Evolutionary conservation across 495 filamentous ascomycete species (phyloP), one percentile per base, ranked within the genome.

Genomic region (Aspergillus avenaceus): DNA sequence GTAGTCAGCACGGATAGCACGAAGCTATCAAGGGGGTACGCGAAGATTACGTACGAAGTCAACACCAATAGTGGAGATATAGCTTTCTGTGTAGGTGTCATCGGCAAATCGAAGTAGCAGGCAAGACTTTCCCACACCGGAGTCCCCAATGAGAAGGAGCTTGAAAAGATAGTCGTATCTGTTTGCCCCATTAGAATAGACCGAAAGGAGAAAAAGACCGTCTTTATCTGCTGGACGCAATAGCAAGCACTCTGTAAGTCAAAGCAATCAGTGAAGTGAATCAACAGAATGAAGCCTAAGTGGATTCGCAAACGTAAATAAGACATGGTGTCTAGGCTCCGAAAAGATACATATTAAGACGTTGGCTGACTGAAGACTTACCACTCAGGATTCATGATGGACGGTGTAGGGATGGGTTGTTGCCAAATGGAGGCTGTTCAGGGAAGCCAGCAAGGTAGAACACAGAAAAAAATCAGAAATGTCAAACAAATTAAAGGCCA

Each of bases 91-190:
- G 78, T 97, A 98, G 66, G 95, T 97, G 66, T 98, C 93, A 71
- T 98, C 93, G 60, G 95, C 93, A 61, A 98, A 98, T 71, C 93
- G 91, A 60, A 98, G 79, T 52, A 98, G 81, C 76, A 97, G 72
- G 74, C 95, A 97, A 63, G 95, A 97, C 87, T 98, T 98, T 84
- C 93, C 93, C 58, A 97, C 95, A 78, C 93, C 93, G 63, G 93
- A 97, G 70, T 98, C 93, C 74, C 93, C 93, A 82, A 98, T 98
- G 75, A 98, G 89, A 67, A 98, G 91, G 50, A 98, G 91, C 83
- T 98, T 98, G 83, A 98, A 98, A 61, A 98, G 90, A 70, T 97
- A 98, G 69, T 98, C 93, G 84, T 97, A 98, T 95, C 93, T 97
- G 69, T 43, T 41, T 53, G 14, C 23, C 42, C 42, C 48, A 60